These are phyloP conservation scores for Angophora floribunda DNA, from an alignment of 345 rosid species.

Conservation along the genomic window DNA sequence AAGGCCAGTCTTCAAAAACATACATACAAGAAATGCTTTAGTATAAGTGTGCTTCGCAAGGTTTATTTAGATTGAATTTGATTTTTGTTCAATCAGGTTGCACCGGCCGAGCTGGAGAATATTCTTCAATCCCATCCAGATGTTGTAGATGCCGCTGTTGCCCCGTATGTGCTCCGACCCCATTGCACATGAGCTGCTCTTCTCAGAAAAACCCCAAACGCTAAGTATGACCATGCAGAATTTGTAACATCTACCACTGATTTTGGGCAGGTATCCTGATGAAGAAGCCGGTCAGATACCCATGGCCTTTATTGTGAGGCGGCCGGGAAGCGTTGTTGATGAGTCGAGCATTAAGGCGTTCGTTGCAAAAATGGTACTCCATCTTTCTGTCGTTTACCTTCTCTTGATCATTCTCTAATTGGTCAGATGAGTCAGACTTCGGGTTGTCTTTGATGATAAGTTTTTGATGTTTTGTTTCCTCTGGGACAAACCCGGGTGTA, in stretches of 20 bases:
- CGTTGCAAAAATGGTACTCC: constrained; percentile 23
- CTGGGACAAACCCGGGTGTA: background rate
- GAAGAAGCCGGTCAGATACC: constrained; percentile 52
- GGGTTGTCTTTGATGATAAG: background rate
- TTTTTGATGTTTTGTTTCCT: background rate
- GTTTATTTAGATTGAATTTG: background rate
- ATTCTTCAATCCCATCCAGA: constrained; percentile 42
- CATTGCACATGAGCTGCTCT: background rate
- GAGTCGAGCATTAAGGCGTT: constrained; percentile 26
- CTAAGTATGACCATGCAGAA: background rate
- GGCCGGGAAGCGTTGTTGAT: constrained; percentile 14
- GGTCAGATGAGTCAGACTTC: background rate
- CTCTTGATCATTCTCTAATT: background rate
- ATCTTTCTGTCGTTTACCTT: background rate
- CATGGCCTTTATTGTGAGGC: constrained; percentile 36
- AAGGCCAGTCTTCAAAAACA: background rate
- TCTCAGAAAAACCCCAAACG: background rate
- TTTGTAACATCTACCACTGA: background rate
- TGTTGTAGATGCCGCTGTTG: constrained; percentile 42
- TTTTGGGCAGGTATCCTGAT: constrained; percentile 34
- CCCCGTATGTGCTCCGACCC: constrained; percentile 22
- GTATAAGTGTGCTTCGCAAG: background rate
- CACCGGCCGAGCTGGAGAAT: constrained; percentile 55
- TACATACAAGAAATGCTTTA: background rate
- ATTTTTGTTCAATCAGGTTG: constrained; percentile 19